Base-by-base conservation (phyloP, 129 eudicot genomes). In the Flaveria brownii region DNA sequence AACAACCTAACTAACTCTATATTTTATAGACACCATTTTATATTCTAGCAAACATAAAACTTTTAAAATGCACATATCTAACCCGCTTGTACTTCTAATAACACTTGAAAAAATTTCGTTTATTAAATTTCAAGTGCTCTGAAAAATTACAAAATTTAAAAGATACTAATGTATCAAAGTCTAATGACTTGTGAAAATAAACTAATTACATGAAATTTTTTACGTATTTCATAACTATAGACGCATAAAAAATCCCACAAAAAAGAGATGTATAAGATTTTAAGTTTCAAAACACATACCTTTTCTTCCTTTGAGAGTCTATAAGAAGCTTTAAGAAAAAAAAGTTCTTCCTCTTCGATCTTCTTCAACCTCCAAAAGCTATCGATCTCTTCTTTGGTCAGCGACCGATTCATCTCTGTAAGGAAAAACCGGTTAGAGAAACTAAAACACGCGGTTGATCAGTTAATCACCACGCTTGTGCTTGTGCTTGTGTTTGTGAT, bases 351-450 rank as follows among this genome's bases (percentile, higher is more conserved):
- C 80, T 82, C 86, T 63, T 77, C 33, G 0, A 75, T 52, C 78
- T 86, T 79, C 84, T 78, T 82, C 41, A 66, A 60, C 68, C 71
- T 86, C 89, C 89, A 86, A 71, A 70, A 86, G 36, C 69, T 46
- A 65, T 77, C 80, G 59, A 86, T 86, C 80, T 72, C 82, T 73
- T 80, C 87, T 68, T 80, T 86, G 5, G 89, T 86, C 14, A 71
- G 26, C 15, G 87, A 86, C 14, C 13, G 80, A 30, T 86, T 86
- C 75, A 86, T 86, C 77, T 41, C 60, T 55, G 7, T 11, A 28
- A 67, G 46, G 50, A 46, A 22, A 67, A 39, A 17, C 33, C 8
- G 16, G 13, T 55, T 28, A 63, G 11, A 63, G 46, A 30, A 5
- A 16, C 45, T 14, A 15, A 30, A 63, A 30, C 26, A 18, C 68